These are phyloP conservation scores for Russula sp. DNA, from an alignment of 768 basidiomycete genomes.

Conservation along the genomic window DNA sequence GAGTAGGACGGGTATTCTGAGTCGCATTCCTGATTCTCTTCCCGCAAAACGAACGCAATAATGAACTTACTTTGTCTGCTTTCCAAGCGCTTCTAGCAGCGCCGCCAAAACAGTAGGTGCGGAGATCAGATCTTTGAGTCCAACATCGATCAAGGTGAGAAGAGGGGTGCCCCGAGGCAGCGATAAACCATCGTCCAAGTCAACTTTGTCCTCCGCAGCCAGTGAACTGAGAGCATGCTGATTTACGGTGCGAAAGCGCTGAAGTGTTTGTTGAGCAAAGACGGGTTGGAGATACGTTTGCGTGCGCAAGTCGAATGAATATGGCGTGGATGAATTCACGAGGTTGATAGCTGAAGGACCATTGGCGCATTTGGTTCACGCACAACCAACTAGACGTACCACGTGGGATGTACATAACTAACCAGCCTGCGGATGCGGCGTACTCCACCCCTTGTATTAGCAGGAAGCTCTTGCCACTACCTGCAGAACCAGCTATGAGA, in stretches of 20 bases:
- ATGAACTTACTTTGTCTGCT: slow-evolving; percentile 55
- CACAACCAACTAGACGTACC: slow-evolving; percentile 37
- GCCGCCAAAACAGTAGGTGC: slow-evolving; percentile 54
- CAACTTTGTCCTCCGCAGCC: slow-evolving; percentile 36
- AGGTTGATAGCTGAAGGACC: slow-evolving; percentile 42
- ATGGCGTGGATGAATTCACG: slow-evolving; percentile 69
- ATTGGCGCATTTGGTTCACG: not conserved
- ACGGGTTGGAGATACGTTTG: slow-evolving; percentile 71
- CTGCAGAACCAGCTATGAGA: slow-evolving; percentile 58
- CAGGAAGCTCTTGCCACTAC: slow-evolving; percentile 77
- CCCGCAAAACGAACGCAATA: not conserved
- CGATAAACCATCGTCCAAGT: slow-evolving; percentile 42
- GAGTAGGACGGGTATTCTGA: slow-evolving; percentile 69
- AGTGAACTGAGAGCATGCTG: slow-evolving; percentile 38
- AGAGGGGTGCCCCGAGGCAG: slow-evolving; percentile 47
- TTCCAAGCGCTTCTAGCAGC: slow-evolving; percentile 54
- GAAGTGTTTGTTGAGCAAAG: slow-evolving; percentile 57
- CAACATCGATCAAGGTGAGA: slow-evolving; percentile 51
- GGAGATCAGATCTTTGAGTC: slow-evolving; percentile 44
- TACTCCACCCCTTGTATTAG: slow-evolving; percentile 74
- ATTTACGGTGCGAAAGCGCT: slow-evolving; percentile 60
- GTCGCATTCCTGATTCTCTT: not conserved
- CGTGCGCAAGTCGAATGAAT: slow-evolving; percentile 68
- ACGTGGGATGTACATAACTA: slow-evolving; percentile 81
- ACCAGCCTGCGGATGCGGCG: slow-evolving; percentile 58